Conservation (phyloP, 441 rosid genomes). For the Populus tomentosa region DNA sequence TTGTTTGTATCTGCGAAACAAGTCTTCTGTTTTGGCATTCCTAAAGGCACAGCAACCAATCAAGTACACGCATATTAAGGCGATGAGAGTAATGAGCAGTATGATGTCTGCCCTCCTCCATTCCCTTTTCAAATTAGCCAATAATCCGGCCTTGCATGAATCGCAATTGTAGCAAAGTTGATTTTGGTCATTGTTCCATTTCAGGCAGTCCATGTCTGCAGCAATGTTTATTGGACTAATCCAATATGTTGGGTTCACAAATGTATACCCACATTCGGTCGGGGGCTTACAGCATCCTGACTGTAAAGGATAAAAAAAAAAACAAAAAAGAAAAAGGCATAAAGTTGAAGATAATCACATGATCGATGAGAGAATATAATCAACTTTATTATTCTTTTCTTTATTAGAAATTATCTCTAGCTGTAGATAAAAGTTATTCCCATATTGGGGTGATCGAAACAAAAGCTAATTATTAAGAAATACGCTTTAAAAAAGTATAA, state of each 20-base stretch:
- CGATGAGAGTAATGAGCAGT: conserved; percentile 56
- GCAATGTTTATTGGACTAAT: conserved; percentile 78
- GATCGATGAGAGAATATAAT: conserved; percentile 8
- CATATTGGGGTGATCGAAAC: background rate
- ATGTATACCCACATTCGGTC: conserved; percentile 79
- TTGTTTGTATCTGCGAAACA: conserved; percentile 72
- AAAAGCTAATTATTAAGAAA: background rate
- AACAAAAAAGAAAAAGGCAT: background rate
- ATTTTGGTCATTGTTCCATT: conserved; percentile 88
- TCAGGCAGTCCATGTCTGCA: conserved; percentile 80
- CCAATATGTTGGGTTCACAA: conserved; percentile 90
- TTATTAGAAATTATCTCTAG: background rate
- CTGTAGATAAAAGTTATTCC: background rate
- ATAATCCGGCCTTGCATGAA: conserved; percentile 90
- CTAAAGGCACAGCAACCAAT: conserved; percentile 80
- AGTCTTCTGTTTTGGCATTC: conserved; percentile 74
- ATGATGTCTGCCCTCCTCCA: conserved; percentile 74
- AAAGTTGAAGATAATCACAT: background rate
- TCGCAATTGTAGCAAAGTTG: conserved; percentile 77
- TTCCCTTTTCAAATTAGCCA: conserved; percentile 65
- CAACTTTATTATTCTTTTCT: background rate
- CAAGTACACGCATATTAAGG: conserved; percentile 56
- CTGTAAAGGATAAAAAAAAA: conserved; percentile 28
- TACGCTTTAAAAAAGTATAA: background rate
- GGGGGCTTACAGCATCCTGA: conserved; percentile 99